Evolutionary conservation across 1,139 yeast genomes (phyloP), one percentile per base, ranked within the genome.

Genomic region (Pneumocystis oryctolagi): DNA sequence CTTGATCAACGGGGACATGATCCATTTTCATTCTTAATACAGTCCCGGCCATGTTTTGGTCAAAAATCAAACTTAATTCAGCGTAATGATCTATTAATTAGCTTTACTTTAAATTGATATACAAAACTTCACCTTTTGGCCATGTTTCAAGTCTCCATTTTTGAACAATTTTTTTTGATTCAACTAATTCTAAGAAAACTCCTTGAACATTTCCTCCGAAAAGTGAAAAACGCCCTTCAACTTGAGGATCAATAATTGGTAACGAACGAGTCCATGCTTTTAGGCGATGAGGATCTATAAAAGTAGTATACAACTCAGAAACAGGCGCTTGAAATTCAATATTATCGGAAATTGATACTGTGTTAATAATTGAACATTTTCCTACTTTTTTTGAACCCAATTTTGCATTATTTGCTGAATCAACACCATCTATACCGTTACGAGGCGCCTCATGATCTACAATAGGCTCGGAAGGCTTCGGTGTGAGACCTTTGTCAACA

Each of bases 1-100:
- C 97, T 72, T 94, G 94, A n/a, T 97, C 98, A 60, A 92, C 79
- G 28, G 98, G 98, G 61, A 92, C 85, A n/a, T 97, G 97, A 30
- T 82, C 78, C 82, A 92, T 88, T 64, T 80, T 78, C 47, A 89
- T 92, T 65, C 84, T 82, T 77, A 90, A 78, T 64, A 80, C 82
- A 18, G 98, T 92, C 70, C 90, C 97, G 59, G 86, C 82, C 20
- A 82, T 79, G 31, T 94, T 94, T 72, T 88, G 89, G 63, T 81
- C 82, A 67, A 94, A 80, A 58, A 76, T 79, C 69, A 90, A 80
- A 56, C 78, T 80, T 69, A 92, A 76, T 30, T 78, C 79, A 2
- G 97, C 95, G 72, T 72, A 85, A 73, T 88, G 95, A 34, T 87
- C 55, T 47, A 47, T 25, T 25, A 47, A 47, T 47, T 47, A 25